Evolutionary conservation across 805 yeast genomes (phyloP), one percentile per base, ranked within the genome.

Genomic region (Limtongia smithiae): DNA sequence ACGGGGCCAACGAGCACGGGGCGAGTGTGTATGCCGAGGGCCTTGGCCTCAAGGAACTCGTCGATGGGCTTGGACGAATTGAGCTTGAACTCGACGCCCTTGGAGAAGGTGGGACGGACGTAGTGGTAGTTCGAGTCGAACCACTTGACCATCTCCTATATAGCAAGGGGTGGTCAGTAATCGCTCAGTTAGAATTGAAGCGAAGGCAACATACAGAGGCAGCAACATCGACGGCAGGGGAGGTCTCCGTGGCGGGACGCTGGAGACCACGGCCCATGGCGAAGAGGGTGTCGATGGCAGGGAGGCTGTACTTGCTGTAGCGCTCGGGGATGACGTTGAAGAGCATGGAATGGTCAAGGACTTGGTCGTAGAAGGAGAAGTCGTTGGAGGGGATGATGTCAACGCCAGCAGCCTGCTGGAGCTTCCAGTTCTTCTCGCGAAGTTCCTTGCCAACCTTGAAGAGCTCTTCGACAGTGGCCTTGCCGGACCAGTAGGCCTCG

Each of bases 181-280:
- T 11, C n/a, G 32, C n/a, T 4, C 4, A 2, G 9, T 2, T 12
- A 3, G 14, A 24, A 44, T 30, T 28, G 17, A 22, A 22, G 15
- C 15, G 20, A 41, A 21, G 3, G n/a, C 35, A n/a, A 46, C 54
- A 14, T 42, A 46, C 74, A 71, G 88, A 80, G 65, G 98, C 98
- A 58, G 97, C 91, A 56, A 93, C 98, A 73, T 93, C 98, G 64
- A 93, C 96, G 62, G 95, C 95, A 64, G 83, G 79, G 56, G 81
- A 71, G 61, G 89, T 68, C 64, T 84, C 95, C 61, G 94, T 85
- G 61, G 95, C 95, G 74, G 85, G 83, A 77, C 93, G 87, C 79
- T 93, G 98, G 72, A 93, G 80, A 83, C 98, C 98, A 82, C 98
- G 89, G 76, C 97, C 98, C 97, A 93, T 93, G 68, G 98, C 98